These are phyloP conservation scores for Aechmea fasciata DNA, from an alignment of 176 grass and related monocot species.

Conservation along the genomic window DNA sequence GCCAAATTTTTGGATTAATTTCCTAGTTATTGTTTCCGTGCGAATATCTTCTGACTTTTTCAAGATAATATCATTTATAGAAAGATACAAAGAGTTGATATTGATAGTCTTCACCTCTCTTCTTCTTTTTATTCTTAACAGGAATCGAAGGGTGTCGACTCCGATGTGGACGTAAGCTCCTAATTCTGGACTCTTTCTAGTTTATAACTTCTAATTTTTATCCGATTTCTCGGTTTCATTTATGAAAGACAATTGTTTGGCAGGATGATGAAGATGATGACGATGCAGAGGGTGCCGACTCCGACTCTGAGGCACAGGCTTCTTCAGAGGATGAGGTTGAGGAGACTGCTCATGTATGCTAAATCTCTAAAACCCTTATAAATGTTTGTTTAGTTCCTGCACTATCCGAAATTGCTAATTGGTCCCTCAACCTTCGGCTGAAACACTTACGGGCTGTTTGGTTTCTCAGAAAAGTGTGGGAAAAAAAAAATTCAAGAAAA, in stretches of 20 bases:
- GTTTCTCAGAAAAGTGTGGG: no score
- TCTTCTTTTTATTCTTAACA: neutral
- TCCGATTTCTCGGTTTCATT: neutral
- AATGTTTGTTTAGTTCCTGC: no score
- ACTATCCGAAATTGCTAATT: no score
- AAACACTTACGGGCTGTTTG: no score
- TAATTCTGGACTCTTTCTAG: neutral
- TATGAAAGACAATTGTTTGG: no score
- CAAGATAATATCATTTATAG: no score
- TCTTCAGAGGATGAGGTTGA: slow-evolving; percentile 7
- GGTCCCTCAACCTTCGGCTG: no score
- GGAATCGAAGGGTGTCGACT: slow-evolving; percentile 8
- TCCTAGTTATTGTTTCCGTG: no score
- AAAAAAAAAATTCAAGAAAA: no score
- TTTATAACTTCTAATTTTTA: neutral
- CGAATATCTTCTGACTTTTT: no score
- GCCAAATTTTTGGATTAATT: no score
- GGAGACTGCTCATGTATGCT: slow-evolving; percentile 5
- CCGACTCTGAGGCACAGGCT: neutral
- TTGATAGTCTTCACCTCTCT: neutral
- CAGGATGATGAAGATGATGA: slow-evolving; percentile 16
- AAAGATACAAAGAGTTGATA: neutral
- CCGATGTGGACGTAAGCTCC: slow-evolving; percentile 15
- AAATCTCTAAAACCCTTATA: neutral
- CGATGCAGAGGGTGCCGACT: slow-evolving; percentile 8